Base-by-base conservation (phyloP, 768 basidiomycete genomes). In the Terana coerulea region DNA sequence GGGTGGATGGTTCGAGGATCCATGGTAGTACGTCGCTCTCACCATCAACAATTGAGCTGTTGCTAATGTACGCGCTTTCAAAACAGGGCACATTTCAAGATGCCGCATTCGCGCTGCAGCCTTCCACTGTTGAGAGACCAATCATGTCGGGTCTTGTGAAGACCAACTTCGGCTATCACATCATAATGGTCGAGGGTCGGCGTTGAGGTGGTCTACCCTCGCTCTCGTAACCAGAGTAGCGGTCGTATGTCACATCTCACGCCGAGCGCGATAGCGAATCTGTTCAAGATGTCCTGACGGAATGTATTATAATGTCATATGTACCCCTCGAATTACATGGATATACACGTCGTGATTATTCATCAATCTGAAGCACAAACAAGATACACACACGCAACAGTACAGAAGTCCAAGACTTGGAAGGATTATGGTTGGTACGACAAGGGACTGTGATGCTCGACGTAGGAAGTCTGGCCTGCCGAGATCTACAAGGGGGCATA, bases 151-250 rank as follows among this genome's bases (percentile, higher is more conserved):
- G 81, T 14, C 77, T 92, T 43, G 84, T 92, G 29, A 93, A 91
- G 69, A 93, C 91, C 5, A 80, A 77, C 54, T 84, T 84, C 61
- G 91, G 91, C 12, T 93, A 92, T 67, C 91, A 93, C 64, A 84
- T 93, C 61, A 91, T 93, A 66, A 89, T 93, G 88, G 90, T 91
- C 6, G 90, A 93, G 70, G 90, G 88, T 15, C 79, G 90, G 31
- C 80, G 87, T 30, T 82, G 61, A 66, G 8, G 5, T 24, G 3
- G 31, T 33, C 9, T 15, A 33, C 9, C 31, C 31, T 33, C 31
- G n/a, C n/a, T n/a, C n/a, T n/a, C n/a, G n/a, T n/a, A n/a, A n/a
- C n/a, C n/a, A n/a, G n/a, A n/a, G n/a, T n/a, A n/a, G n/a, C n/a
- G n/a, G n/a, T n/a, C n/a, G n/a, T n/a, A n/a, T n/a, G n/a, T n/a